A percentile compares a stretch with the other conserved stretches of the same genome.
Conservation (phyloP, 176 grass and related monocot genomes). For the Hsuehochloa calcarea region DNA sequence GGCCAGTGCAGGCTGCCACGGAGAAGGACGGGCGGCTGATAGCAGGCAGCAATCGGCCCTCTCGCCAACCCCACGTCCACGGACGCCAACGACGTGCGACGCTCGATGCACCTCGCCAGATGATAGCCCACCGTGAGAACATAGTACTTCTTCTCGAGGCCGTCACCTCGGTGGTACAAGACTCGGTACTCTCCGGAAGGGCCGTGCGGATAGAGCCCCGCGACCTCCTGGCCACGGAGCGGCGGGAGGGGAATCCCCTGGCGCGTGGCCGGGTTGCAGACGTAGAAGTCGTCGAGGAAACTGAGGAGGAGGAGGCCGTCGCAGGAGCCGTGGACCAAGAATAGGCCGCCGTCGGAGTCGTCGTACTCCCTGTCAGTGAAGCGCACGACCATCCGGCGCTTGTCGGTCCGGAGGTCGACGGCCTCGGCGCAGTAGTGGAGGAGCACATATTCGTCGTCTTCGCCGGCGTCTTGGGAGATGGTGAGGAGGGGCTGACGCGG, state of each 20-base stretch:
- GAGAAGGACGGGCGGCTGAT: background rate
- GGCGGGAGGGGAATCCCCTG: background rate
- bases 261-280: slow-evolving; percentile 29
- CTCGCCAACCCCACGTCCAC: background rate
- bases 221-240: background rate
- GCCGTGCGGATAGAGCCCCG: slow-evolving; percentile 7
- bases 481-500: background rate
- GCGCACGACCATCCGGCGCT: background rate
- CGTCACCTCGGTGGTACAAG: background rate
- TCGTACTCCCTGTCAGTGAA: background rate
- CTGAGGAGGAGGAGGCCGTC: slow-evolving; percentile 31
- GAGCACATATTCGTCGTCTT: background rate
- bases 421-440: background rate
- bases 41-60: background rate
- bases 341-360: background rate
- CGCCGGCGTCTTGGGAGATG: background rate
- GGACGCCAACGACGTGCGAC: background rate
- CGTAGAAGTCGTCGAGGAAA: background rate
- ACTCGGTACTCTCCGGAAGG: slow-evolving; percentile 21
- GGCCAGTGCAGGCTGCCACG: slow-evolving; percentile 22
- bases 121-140: slow-evolving; percentile 6
- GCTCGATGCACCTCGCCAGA: background rate
- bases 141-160: background rate
- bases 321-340: slow-evolving; percentile 22
- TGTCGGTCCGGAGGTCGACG: background rate